A percentile compares a stretch with the other conserved stretches of the same genome.
phyloP scores from a whole-genome alignment of 2,329 filamentous ascomycete genomes.

The Didymella glomerata region DNA sequence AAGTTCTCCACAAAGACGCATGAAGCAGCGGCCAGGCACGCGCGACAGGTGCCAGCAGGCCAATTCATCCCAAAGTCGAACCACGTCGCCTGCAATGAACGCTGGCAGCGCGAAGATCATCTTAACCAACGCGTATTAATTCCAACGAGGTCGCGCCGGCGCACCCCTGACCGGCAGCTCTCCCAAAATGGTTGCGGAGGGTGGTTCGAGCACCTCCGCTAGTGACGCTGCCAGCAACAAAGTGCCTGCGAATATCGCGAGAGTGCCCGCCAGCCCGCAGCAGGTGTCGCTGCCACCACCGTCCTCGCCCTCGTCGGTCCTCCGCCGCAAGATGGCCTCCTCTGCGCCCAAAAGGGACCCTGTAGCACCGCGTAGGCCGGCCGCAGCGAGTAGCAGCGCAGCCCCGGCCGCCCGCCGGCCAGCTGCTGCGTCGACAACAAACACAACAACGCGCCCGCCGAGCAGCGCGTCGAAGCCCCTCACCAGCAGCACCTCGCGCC shows the following conservation, averaged over 20 bases:
- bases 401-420: slow-evolving; percentile 37
- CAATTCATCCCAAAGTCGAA: background rate
- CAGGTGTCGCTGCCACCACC: slow-evolving; percentile 29
- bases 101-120: slow-evolving; percentile 3
- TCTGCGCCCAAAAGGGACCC: slow-evolving; percentile 44
- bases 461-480: slow-evolving; percentile 39
- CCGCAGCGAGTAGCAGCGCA: slow-evolving; percentile 24
- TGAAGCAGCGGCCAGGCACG: slow-evolving; percentile 1
- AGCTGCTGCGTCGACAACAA: slow-evolving; percentile 28
- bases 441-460: slow-evolving; percentile 33
- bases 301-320: slow-evolving; percentile 39
- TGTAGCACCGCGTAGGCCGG: slow-evolving; percentile 38
- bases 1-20: slow-evolving; percentile 7
- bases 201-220: slow-evolving; percentile 16
- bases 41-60: slow-evolving; percentile 10
- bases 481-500: slow-evolving; percentile 37
- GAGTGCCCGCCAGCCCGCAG: slow-evolving; percentile 8
- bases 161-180: slow-evolving; percentile 11
- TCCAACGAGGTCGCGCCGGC: slow-evolving; percentile 11
- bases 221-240: slow-evolving; percentile 12
- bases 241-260: slow-evolving; percentile 1
- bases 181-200: slow-evolving; percentile 19
- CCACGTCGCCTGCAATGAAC: slow-evolving; percentile 3
- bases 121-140: background rate
- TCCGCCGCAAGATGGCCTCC: slow-evolving; percentile 48